Percentiles rank a stretch among this genome's conserved stretches.
Evolutionary conservation across 1,284 basidiomycete species (phyloP).

Genomic region (Malassezia slooffiae): DNA sequence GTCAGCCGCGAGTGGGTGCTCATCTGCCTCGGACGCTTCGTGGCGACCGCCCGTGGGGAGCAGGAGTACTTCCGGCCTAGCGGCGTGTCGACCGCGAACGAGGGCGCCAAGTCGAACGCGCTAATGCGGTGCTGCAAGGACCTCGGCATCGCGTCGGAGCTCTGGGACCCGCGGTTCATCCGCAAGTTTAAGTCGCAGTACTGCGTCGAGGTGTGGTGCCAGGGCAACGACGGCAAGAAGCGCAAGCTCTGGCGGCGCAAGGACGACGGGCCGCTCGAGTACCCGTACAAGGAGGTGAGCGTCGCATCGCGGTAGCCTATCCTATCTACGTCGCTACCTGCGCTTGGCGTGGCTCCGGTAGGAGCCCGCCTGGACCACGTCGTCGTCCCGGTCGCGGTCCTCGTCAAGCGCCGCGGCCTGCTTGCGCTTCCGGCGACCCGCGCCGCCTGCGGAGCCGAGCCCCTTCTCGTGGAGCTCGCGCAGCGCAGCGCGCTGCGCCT

Average conservation of each 20-base stretch:
- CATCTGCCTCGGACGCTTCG: constrained; percentile 84
- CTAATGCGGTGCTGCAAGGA: constrained; percentile 98
- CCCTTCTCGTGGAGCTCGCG: constrained; percentile 53
- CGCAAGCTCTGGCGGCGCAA: constrained; percentile 45
- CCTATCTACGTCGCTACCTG: background rate
- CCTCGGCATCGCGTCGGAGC: constrained; percentile 84
- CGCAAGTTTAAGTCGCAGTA: constrained; percentile 78
- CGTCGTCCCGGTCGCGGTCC: constrained; percentile 44
- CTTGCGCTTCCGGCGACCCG: constrained; percentile 34
- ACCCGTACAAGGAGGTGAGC: constrained; percentile 44
- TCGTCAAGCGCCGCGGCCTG: constrained; percentile 21
- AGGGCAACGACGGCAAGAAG: constrained; percentile 68
- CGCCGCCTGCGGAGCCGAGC: constrained; percentile 28
- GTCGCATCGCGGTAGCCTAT: background rate
- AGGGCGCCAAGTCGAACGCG: constrained; percentile 91
- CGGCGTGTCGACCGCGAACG: constrained; percentile 83
- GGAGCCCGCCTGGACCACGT: constrained; percentile 27
- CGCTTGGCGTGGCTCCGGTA: constrained; percentile 13
- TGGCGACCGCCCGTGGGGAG: constrained; percentile 83
- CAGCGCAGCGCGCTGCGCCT: constrained; percentile 72
- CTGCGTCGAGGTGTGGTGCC: constrained; percentile 68
- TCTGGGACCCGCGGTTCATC: constrained; percentile 95
- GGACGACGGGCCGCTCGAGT: constrained; percentile 40
- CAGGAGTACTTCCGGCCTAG: constrained; percentile 91
- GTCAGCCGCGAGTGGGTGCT: constrained; percentile 90